Conservation (phyloP, 1,284 basidiomycete genomes). For the Neonothopanus nambi region DNA sequence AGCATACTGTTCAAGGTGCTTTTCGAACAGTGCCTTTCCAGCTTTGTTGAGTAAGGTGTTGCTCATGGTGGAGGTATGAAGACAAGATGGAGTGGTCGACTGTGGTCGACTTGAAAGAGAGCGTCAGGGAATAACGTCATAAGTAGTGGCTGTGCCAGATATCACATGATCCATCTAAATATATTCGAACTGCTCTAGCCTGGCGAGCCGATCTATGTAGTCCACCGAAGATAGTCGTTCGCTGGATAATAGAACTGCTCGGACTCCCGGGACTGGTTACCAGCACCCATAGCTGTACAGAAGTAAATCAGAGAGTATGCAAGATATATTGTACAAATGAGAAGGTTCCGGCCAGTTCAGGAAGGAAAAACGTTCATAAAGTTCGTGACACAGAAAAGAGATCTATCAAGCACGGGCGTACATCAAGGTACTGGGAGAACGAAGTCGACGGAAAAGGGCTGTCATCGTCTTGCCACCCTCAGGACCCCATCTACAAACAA, state of each 20-base stretch:
- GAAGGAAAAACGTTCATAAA: not conserved
- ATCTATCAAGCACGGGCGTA: slow-evolving; percentile 16
- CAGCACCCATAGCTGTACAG: too few species aligned
- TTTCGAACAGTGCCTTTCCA: slow-evolving; percentile 61
- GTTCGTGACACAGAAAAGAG: too few species aligned
- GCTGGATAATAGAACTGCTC: too few species aligned
- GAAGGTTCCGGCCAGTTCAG: not conserved
- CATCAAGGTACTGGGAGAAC: slow-evolving; percentile 45
- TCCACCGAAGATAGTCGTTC: too few species aligned
- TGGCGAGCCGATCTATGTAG: too few species aligned
- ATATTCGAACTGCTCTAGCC: too few species aligned
- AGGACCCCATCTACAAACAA: slow-evolving; percentile 55
- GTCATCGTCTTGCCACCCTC: slow-evolving; percentile 69
- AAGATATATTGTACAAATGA: not conserved
- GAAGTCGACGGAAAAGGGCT: slow-evolving; percentile 62
- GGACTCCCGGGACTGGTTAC: too few species aligned
- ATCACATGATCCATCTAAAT: too few species aligned
- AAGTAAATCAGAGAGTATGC: too few species aligned
- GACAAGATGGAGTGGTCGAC: not conserved
- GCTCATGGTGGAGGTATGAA: slow-evolving; percentile 7
- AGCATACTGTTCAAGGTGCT: slow-evolving; percentile 62
- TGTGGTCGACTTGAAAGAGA: not conserved
- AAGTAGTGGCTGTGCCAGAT: too few species aligned
- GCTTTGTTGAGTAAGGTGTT: slow-evolving; percentile 39
- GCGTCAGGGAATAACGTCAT: not conserved